Evolutionary conservation across 1,139 yeast genomes (phyloP), one percentile per base, ranked within the genome.

Genomic region (Blastobotrys serpentis): DNA sequence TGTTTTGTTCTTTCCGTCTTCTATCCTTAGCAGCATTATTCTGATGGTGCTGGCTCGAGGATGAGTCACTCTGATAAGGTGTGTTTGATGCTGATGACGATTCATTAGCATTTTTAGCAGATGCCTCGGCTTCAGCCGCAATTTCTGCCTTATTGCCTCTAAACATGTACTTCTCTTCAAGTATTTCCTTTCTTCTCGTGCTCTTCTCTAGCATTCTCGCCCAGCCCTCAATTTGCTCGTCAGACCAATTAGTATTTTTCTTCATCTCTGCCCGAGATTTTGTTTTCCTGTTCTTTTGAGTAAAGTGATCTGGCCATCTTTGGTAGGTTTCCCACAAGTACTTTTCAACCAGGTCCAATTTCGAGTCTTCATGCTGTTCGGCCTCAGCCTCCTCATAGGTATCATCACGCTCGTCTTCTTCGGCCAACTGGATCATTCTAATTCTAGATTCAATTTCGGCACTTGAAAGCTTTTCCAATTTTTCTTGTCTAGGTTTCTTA

Each of bases 201-300:
- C 82, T 78, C 56, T 78, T 78, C 44, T 78, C 75, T 29, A 89
- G 65, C 84, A 86, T 84, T 52, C 85, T 70, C 1, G 85, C 84
- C 97, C 97, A 90, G 0, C 96, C 96, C 70, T 90, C 97, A 42
- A 90, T 79, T 64, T 88, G 95, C 61, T 87, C 96, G 64, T 89
- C 92, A 0, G 89, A 73, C 96, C 95, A 86, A 1, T 72, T 72
- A 0, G 83, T 77, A 33, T 70, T 69, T 13, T 65, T 61, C 56
- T 76, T 78, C 61, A 89, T 67, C 19, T 74, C 76, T 21, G 69
- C 69, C 49, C 97, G 73, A 6, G 59, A 65, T 33, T 72, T 67
- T 0, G 82, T 61, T 43, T 82, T 80, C 50, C 96, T 72, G 4
- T 72, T 65, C 0, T 68, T 55, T 52, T 78, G 74, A 6, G 69